Evolutionary conservation across 179 eudicot genomes (phyloP).

Genomic region (Silene noctiflora): DNA sequence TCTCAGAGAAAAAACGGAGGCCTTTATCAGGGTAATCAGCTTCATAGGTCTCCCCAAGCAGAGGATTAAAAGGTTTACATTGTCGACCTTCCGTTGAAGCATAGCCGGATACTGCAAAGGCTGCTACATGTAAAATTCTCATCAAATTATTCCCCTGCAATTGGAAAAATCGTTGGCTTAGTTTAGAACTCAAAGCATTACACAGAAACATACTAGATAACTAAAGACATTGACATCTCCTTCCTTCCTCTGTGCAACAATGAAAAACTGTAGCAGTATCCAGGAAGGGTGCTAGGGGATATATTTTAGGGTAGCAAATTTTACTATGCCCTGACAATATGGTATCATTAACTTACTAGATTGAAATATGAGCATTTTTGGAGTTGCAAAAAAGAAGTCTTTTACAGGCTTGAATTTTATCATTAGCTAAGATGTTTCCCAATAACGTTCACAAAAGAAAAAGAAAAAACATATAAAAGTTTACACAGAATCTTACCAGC

Average conservation of each 20-base stretch:
- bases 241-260: not conserved
- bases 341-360: not conserved
- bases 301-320: not conserved
- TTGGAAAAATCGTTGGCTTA: slow-evolving; percentile 16
- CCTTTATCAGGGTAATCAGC: slow-evolving; percentile 98
- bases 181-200: slow-evolving; percentile 9
- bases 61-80: slow-evolving; percentile 98
- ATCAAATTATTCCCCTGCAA: slow-evolving; percentile 89
- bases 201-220: not conserved
- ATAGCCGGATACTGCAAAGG: slow-evolving; percentile 97
- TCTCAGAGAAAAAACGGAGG: slow-evolving; percentile 92
- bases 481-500: slow-evolving; percentile 53
- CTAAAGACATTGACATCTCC: not conserved
- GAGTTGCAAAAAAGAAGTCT: not conserved
- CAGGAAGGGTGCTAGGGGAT: not conserved
- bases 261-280: not conserved
- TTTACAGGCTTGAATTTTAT: not conserved
- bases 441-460: not conserved
- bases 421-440: not conserved
- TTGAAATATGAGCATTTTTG: not conserved
- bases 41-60: slow-evolving; percentile 97
- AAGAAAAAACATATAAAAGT: not conserved
- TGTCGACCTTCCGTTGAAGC: slow-evolving; percentile 99
- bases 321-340: not conserved
- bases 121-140: slow-evolving; percentile 90